Evolutionary conservation across 495 filamentous ascomycete genomes (phyloP), one percentile per base, ranked within the genome.

Genomic region (Aspergillus bridgeri): DNA sequence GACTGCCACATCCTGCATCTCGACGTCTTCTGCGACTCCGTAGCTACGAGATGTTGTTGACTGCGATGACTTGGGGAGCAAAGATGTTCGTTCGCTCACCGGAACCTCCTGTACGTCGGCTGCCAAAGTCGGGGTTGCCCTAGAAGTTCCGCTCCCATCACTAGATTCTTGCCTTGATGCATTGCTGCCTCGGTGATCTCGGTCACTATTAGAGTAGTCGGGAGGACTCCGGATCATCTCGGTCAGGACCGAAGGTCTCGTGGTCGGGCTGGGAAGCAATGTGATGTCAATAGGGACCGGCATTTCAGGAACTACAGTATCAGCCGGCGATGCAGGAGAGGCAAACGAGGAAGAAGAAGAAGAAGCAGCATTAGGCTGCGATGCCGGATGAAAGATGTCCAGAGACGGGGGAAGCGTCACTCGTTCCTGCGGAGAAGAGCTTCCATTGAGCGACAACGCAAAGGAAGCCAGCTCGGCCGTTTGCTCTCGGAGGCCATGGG

Each of bases 391-490:
- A 43, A 74, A 77, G 21, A 77, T 66, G 60, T 76, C 73, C 42
- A 76, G 61, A 24, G 67, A 65, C n/a, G 60, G 63, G 0, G 72
- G 71, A 18, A 73, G 60, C 47, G 65, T 67, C 13, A 63, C 64
- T 13, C 73, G 60, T 51, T 77, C 67, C 19, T 69, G 68, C 29
- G 71, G 65, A 58, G 63, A 59, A 17, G 75, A 70, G 54, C 66
- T 56, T 65, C 67, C 62, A 59, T 63, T 67, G 27, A 69, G 44
- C 65, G 88, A 90, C 29, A 97, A 78, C n/a, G 89, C 89, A 61
- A 89, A 89, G 6, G 83, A 90, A 22, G 94, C 93, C 33, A 98
- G 82, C 68, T 96, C 90, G 29, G 91, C 91, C 2, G 94, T 96
- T 65, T 96, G 86, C 68, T 96, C 89, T 53, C 94, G 86, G 13